Evolutionary conservation across 2,329 filamentous ascomycete species (phyloP).

Genomic region (Fusarium burgessii): DNA sequence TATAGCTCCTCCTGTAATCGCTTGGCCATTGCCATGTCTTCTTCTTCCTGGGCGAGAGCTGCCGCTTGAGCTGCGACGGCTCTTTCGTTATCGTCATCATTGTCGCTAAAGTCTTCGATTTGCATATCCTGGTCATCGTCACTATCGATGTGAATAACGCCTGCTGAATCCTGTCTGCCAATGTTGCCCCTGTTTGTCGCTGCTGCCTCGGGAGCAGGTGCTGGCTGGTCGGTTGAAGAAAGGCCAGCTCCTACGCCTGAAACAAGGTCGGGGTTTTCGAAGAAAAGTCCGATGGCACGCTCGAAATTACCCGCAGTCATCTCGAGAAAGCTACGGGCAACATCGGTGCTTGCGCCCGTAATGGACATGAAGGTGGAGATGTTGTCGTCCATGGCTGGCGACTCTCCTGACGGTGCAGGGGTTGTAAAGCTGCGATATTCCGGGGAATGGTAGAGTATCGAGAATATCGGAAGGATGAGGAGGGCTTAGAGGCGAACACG

Average conservation of each 20-base stretch:
- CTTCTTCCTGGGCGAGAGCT: slow-evolving; percentile 74
- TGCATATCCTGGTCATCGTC: slow-evolving; percentile 58
- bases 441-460: not conserved
- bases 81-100: slow-evolving; percentile 55
- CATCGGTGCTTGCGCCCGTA: slow-evolving; percentile 78
- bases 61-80: slow-evolving; percentile 56
- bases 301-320: slow-evolving; percentile 87
- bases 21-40: slow-evolving; percentile 93
- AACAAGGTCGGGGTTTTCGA: slow-evolving; percentile 83
- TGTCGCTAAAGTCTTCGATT: slow-evolving; percentile 54
- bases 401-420: slow-evolving; percentile 10
- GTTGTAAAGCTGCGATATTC: not conserved
- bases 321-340: slow-evolving; percentile 85
- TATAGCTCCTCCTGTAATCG: slow-evolving; percentile 94
- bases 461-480: not conserved
- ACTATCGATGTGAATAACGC: slow-evolving; percentile 71
- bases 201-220: slow-evolving; percentile 40
- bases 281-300: slow-evolving; percentile 90
- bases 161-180: slow-evolving; percentile 52
- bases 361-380: slow-evolving; percentile 84
- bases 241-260: slow-evolving; percentile 52
- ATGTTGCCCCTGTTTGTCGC: slow-evolving; percentile 44
- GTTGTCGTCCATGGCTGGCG: slow-evolving; percentile 72
- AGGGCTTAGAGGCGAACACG: not conserved
- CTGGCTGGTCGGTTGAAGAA: slow-evolving; percentile 35